These are phyloP conservation scores for Hygrophoropsis aurantiaca DNA, from an alignment of 768 basidiomycete species.

Conservation along the genomic window DNA sequence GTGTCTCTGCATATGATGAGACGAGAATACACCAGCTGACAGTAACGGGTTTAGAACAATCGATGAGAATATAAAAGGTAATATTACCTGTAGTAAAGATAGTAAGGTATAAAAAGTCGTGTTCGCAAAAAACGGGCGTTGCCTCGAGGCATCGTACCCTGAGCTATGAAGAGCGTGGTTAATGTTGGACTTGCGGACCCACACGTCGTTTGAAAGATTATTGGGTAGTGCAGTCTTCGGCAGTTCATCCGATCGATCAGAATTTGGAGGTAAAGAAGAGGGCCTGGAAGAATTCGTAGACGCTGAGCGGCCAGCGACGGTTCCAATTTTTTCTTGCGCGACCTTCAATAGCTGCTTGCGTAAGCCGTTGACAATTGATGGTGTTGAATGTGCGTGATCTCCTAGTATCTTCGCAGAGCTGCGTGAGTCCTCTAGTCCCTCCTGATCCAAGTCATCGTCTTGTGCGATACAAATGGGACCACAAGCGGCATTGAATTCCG, in stretches of 20 bases:
- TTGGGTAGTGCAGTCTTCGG: background rate
- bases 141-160: constrained; percentile 32
- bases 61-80: constrained; percentile 3
- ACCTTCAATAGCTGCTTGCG: constrained; percentile 81
- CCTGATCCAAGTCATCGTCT: constrained; percentile 32
- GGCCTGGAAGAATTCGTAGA: constrained; percentile 18
- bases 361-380: constrained; percentile 63
- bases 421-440: constrained; percentile 15
- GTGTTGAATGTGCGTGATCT: constrained; percentile 46
- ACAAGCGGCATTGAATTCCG: constrained; percentile 66
- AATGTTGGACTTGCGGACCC: constrained; percentile 55
- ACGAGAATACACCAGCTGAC: constrained; percentile 85
- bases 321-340: constrained; percentile 55
- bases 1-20: constrained; percentile 83
- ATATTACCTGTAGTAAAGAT: constrained; percentile 77
- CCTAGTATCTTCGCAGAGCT: no score
- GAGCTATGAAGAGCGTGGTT: constrained; percentile 20
- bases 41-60: constrained; percentile 5
- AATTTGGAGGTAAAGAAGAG: background rate
- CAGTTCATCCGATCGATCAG: constrained; percentile 5
- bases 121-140: constrained; percentile 82
- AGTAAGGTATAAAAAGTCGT: constrained; percentile 90
- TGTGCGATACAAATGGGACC: constrained; percentile 53
- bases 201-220: constrained; percentile 44
- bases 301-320: constrained; percentile 31